phyloP scores from a whole-genome alignment of 2,329 filamentous ascomycete genomes.

The Claviceps digitariae region DNA sequence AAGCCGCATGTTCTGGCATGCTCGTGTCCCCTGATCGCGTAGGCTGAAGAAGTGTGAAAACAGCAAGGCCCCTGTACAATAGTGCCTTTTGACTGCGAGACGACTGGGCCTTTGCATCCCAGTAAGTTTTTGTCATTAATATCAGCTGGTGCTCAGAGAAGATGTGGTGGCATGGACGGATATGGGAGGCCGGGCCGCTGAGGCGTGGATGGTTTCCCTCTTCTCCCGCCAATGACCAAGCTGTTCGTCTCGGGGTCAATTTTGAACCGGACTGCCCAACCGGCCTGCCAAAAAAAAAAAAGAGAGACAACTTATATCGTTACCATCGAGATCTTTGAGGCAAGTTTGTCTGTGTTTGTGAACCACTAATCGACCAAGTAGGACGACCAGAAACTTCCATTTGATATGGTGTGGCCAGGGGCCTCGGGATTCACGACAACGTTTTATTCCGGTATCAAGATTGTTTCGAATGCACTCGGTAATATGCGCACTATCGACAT shows the following conservation, averaged over 20 bases:
- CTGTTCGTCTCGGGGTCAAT: background rate
- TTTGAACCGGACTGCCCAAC: background rate
- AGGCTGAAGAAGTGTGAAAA: background rate
- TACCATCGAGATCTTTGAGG: background rate
- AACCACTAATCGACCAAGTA: background rate
- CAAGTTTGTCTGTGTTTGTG: background rate
- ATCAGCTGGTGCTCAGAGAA: background rate
- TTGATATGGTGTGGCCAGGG: background rate
- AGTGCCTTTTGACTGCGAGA: background rate
- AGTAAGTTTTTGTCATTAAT: background rate
- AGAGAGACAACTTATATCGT: background rate
- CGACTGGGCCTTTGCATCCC: background rate
- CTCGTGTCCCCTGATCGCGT: background rate
- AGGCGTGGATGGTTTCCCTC: background rate
- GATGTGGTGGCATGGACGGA: background rate
- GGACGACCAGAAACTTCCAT: background rate
- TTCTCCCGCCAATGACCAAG: background rate
- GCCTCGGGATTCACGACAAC: background rate
- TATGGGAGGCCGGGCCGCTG: background rate
- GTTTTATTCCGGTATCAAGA: background rate
- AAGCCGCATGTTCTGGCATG: background rate
- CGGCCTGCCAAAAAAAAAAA: background rate
- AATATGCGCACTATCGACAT: background rate
- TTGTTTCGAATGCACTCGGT: background rate
- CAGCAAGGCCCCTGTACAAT: background rate